Conservation (phyloP, 768 basidiomycete genomes). For the Crepidotus variabilis region DNA sequence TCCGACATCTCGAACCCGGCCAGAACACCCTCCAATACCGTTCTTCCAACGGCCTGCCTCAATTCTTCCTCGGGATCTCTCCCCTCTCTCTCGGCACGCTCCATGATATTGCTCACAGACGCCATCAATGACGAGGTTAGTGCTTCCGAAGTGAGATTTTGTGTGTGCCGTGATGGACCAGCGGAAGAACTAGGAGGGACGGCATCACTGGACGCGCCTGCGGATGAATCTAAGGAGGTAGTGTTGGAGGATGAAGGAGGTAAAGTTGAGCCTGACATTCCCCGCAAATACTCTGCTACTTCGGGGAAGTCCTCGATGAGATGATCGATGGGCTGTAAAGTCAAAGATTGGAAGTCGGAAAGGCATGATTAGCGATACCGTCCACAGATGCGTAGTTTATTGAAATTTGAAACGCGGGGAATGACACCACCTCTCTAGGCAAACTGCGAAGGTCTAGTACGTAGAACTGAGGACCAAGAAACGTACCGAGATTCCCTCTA, state of each 20-base stretch:
- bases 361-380: constrained; percentile 6
- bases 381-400: background rate
- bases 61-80: constrained; percentile 68
- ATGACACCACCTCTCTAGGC: background rate
- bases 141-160: constrained; percentile 62
- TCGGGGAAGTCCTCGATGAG: constrained; percentile 69
- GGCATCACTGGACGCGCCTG: constrained; percentile 12
- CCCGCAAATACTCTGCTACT: constrained; percentile 59
- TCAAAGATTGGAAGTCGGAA: background rate
- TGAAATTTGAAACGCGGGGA: background rate
- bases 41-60: constrained; percentile 53
- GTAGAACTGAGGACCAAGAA: constrained; percentile 4
- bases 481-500: constrained; percentile 74
- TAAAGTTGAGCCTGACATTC: constrained; percentile 23
- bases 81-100: constrained; percentile 49
- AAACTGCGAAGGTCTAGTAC: background rate
- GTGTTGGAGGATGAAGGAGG: constrained; percentile 12
- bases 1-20: constrained; percentile 53
- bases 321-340: constrained; percentile 60
- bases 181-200: constrained; percentile 7
- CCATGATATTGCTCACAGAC: constrained; percentile 65
- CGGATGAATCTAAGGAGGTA: constrained; percentile 6
- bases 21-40: constrained; percentile 63
- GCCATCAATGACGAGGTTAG: constrained; percentile 68
- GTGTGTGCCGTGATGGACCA: constrained; percentile 59